Evolutionary conservation across 176 grass and related monocot species (phyloP), one percentile per base, ranked within the genome.

Genomic region (Oryza rufipogon): DNA sequence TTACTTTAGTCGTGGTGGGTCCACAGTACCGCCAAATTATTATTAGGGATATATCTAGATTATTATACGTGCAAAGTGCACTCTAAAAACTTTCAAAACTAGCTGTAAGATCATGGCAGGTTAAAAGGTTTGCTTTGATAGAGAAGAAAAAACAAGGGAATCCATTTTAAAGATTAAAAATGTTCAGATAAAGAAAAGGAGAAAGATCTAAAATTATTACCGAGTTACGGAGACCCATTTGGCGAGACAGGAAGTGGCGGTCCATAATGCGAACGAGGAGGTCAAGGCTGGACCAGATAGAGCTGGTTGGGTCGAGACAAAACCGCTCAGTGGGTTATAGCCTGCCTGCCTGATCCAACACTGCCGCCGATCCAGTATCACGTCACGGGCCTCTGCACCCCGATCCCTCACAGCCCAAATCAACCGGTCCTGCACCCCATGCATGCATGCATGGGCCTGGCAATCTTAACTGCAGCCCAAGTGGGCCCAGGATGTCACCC

Each of bases 331-430:
- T 0, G 17, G 7, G 36, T 38, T 38, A 32, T 38, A 6, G 36
- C 36, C 36, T 38, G 36, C 10, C 8, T 2, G 1, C 13, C 7
- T 41, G 45, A 41, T 17, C 22, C 23, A 64, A 48, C 51, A 26
- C 66, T 34, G 11, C 12, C 7, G 32, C 20, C 4, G 19, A 82
- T 54, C 2, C 2, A 78, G 22, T 7, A 64, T 49, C 28, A 3
- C 30, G 4, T 83, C 74, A 79, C 75, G 81, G 75, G 46, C 81
- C 17, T 63, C 19, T 63, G 32, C 52, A 41, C 15, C 41, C n/a
- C 16, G 74, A 74, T 19, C 66, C 3, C 23, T 4, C 65, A 36
- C 10, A 36, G 25, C 46, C 74, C 56, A 79, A 67, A 56, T 41
- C 45, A 11, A 4, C 52, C 52, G 52, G 52, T 56, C 13, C 47